Percentiles rank a stretch among this genome's conserved stretches.
Conservation (phyloP, 345 rosid species). For the Salix udensis region DNA sequence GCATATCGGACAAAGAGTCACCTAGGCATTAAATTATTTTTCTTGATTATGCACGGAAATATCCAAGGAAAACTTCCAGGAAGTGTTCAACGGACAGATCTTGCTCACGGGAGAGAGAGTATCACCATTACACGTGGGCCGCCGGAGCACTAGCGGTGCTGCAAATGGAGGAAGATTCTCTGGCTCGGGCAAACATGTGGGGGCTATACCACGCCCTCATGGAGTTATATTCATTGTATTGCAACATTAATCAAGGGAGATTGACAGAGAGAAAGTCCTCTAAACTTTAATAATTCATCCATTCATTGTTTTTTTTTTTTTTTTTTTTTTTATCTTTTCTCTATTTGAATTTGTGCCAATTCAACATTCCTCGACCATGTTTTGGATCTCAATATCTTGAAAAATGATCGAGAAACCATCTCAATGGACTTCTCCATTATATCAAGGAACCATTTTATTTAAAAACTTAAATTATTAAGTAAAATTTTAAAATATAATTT, state of each 20-base stretch:
- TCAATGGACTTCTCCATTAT: too few species aligned
- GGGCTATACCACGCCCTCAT: not conserved
- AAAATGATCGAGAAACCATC: not conserved
- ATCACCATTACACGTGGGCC: constrained; percentile 7
- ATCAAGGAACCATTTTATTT: fast-evolving
- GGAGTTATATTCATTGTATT: not conserved
- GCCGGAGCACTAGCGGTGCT: constrained; percentile 7
- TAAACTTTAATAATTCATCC: not conserved
- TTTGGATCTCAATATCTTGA: not conserved
- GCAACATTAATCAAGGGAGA: not conserved
- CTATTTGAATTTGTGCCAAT: not conserved
- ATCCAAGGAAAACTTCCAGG: not conserved
- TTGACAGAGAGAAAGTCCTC: not conserved
- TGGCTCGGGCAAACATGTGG: constrained; percentile 18
- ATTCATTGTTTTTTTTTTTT: too few species aligned
- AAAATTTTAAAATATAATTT: too few species aligned
- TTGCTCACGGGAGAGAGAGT: constrained; percentile 1
- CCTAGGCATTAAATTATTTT: not conserved
- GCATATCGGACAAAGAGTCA: not conserved
- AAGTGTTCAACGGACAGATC: not conserved
- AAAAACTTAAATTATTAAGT: too few species aligned
- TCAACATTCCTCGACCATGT: not conserved
- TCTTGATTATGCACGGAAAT: not conserved
- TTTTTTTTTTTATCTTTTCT: not conserved
- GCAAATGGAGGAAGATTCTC: constrained; percentile 1